These are phyloP conservation scores for Phlebiopsis gigantea DNA, from an alignment of 768 basidiomycete genomes.

Conservation along the genomic window DNA sequence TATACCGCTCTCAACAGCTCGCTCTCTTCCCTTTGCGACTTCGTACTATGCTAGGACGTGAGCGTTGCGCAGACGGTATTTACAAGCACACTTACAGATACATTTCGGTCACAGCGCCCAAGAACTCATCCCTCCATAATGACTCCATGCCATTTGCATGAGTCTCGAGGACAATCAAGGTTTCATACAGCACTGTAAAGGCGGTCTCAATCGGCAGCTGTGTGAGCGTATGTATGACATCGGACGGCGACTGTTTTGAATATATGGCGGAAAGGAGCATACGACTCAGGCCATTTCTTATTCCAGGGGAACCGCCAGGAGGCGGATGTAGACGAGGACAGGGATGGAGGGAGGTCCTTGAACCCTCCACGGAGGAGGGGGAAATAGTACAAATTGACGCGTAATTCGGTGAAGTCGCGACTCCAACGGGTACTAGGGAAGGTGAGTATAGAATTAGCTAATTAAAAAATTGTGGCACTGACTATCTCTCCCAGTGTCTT, in stretches of 20 bases:
- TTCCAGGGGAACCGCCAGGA: background rate
- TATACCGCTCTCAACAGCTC: constrained; percentile 36
- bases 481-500: constrained; percentile 40
- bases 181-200: constrained; percentile 40
- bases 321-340: constrained; percentile 13
- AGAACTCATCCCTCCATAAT: constrained; percentile 44
- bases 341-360: constrained; percentile 17
- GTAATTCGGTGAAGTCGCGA: constrained; percentile 53
- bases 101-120: constrained; percentile 41
- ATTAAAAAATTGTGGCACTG: constrained; percentile 3
- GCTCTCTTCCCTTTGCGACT: constrained; percentile 23
- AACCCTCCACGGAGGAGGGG: constrained; percentile 26
- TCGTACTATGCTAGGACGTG: constrained; percentile 23
- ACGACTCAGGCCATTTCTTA: constrained; percentile 14
- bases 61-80: background rate
- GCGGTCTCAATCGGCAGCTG: constrained; percentile 36
- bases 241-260: constrained; percentile 47
- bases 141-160: constrained; percentile 34
- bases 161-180: constrained; percentile 42
- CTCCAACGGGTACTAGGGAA: constrained; percentile 51
- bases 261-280: constrained; percentile 39
- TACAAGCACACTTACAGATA: constrained; percentile 26
- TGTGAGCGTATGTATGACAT: constrained; percentile 54
- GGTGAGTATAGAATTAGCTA: background rate
- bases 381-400: constrained; percentile 51